Evolutionary conservation across 495 filamentous ascomycete genomes (phyloP).

Genomic region (Neurospora sp.): DNA sequence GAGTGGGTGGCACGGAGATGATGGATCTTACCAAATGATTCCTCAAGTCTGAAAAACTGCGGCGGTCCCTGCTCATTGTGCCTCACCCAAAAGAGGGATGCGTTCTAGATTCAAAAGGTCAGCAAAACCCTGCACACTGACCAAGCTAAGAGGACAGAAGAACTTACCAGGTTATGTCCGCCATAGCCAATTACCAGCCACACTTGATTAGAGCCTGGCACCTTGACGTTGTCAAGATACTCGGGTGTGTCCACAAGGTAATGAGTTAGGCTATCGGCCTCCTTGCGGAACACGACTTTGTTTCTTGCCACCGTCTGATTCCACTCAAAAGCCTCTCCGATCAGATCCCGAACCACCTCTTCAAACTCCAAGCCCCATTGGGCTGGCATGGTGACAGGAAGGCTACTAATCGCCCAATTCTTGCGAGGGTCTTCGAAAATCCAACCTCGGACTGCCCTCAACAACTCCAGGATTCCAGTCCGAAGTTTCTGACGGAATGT

Average conservation of each 20-base stretch:
- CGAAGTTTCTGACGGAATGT: neutral
- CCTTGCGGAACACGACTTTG: neutral
- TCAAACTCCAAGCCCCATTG: neutral
- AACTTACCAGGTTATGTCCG: neutral
- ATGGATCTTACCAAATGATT: neutral
- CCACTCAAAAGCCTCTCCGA: neutral
- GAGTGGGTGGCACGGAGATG: neutral
- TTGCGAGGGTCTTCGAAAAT: neutral
- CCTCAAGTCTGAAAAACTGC: neutral
- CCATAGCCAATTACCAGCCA: neutral
- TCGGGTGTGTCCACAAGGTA: neutral
- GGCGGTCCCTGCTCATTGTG: neutral
- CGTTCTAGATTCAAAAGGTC: neutral
- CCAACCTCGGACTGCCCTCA: neutral
- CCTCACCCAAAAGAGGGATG: neutral
- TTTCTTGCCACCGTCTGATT: neutral
- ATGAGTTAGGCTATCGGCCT: neutral
- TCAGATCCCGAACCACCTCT: accelerated
- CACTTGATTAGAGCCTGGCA: neutral
- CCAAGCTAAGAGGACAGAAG: neutral
- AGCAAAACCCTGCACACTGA: neutral
- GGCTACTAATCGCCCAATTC: neutral
- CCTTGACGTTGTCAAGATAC: neutral
- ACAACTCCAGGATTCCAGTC: neutral
- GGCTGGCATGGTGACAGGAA: neutral